Evolutionary conservation across 495 filamentous ascomycete species (phyloP).

Genomic region (Aspergillus incahuasiensis): DNA sequence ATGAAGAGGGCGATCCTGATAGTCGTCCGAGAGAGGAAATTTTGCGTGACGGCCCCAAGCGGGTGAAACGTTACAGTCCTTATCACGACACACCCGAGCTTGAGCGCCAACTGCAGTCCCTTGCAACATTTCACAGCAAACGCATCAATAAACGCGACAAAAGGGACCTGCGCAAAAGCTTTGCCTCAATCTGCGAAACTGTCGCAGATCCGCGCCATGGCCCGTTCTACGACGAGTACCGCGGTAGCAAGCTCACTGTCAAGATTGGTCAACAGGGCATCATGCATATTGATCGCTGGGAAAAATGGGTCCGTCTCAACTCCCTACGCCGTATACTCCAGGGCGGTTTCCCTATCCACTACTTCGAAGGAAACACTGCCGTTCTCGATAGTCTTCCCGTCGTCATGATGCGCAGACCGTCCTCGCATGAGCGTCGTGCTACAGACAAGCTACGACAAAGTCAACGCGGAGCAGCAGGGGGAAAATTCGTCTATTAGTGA

Average conservation of each 20-base stretch:
- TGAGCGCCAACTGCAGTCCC: slow-evolving; percentile 46
- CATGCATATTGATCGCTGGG: slow-evolving; percentile 86
- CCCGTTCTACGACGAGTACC: slow-evolving; percentile 62
- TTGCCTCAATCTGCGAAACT: slow-evolving; percentile 77
- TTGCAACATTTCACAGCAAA: slow-evolving; percentile 60
- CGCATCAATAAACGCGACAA: slow-evolving; percentile 74
- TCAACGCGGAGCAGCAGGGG: slow-evolving; percentile 27
- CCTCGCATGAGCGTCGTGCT: slow-evolving; percentile 22
- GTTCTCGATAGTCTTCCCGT: slow-evolving; percentile 70
- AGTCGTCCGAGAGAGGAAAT: slow-evolving; percentile 46
- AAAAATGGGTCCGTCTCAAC: slow-evolving; percentile 75
- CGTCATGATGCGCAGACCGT: slow-evolving; percentile 34
- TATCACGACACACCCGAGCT: slow-evolving; percentile 54
- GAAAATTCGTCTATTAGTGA: not conserved
- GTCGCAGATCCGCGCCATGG: slow-evolving; percentile 73
- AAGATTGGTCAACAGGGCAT: slow-evolving; percentile 66
- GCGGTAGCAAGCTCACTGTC: slow-evolving; percentile 74
- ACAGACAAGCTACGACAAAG: slow-evolving; percentile 33
- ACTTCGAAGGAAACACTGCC: slow-evolving; percentile 74
- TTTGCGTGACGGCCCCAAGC: slow-evolving; percentile 48
- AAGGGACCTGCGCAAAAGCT: slow-evolving; percentile 70
- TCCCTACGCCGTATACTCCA: slow-evolving; percentile 71
- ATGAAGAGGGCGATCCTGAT: slow-evolving; percentile 43
- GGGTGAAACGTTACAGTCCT: slow-evolving; percentile 57
- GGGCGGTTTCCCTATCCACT: slow-evolving; percentile 78